These are phyloP conservation scores for Entomortierella parvispora DNA, from an alignment of 192 early-diverging fungal genomes.

Conservation along the genomic window DNA sequence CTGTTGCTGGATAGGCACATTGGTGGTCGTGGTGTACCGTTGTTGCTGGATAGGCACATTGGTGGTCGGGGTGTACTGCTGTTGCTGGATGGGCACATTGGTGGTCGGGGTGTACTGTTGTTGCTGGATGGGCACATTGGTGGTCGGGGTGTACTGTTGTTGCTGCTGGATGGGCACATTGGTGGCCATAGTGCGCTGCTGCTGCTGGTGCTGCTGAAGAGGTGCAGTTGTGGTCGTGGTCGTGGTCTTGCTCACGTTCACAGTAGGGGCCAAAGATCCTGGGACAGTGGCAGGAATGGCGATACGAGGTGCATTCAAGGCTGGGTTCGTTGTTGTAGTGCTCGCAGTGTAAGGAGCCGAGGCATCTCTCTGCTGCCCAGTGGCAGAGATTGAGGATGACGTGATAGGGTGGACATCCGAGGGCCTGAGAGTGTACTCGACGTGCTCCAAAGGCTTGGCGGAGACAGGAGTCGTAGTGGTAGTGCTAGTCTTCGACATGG, in stretches of 20 bases:
- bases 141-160: too few relatives aligned
- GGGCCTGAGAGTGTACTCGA: neutral
- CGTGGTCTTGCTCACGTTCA: neutral
- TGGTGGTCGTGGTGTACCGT: too few relatives aligned
- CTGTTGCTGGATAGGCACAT: too few relatives aligned
- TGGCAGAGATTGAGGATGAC: neutral
- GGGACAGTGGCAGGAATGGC: neutral
- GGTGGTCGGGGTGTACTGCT: too few relatives aligned
- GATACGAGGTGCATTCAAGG: neutral
- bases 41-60: too few relatives aligned
- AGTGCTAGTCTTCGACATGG: neutral
- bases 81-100: neutral
- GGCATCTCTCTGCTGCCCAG: neutral
- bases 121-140: too few relatives aligned
- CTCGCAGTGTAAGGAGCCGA: too few relatives aligned
- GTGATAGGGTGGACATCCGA: neutral
- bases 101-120: constrained; percentile 9
- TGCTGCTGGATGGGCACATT: too few relatives aligned
- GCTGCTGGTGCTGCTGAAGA: too few relatives aligned
- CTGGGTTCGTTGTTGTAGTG: neutral
- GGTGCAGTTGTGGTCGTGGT: constrained; percentile 1
- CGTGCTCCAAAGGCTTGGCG: neutral
- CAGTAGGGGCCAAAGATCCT: too few relatives aligned
- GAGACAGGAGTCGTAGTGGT: neutral
- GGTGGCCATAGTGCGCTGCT: too few relatives aligned